A percentile compares a stretch with the other conserved stretches of the same genome.
phyloP scores from a whole-genome alignment of 768 basidiomycete genomes.

The Naganishia vaughanmartiniae region DNA sequence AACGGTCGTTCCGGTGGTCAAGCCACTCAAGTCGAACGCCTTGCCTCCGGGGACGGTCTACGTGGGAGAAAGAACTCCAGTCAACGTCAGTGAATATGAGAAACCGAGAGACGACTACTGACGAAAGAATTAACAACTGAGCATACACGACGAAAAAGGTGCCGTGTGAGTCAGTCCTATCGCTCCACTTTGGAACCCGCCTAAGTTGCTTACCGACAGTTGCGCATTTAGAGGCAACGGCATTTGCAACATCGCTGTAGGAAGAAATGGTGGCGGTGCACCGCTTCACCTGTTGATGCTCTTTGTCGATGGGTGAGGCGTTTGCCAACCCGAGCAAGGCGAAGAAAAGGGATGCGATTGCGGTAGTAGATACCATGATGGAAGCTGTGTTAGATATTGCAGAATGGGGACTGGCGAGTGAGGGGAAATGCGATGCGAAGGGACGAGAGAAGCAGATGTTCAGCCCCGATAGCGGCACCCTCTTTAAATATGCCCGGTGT shows the following conservation, averaged over 20 bases:
- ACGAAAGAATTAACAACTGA: conserved; percentile 19
- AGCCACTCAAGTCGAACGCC: conserved; percentile 56
- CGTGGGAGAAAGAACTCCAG: background rate
- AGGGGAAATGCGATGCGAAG: no score
- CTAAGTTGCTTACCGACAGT: conserved; percentile 59
- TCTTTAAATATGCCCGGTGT: no score
- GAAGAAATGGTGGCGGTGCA: conserved; percentile 61
- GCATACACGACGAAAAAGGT: background rate
- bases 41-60: conserved; percentile 55
- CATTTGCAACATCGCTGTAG: conserved; percentile 57
- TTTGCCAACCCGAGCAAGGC: conserved; percentile 16
- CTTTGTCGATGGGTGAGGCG: conserved; percentile 20
- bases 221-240: conserved; percentile 57
- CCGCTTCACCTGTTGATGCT: conserved; percentile 23
- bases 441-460: no score
- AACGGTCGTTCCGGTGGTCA: conserved; percentile 60
- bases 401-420: background rate
- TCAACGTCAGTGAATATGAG: background rate
- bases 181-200: conserved; percentile 56
- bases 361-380: conserved; percentile 26
- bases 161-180: background rate
- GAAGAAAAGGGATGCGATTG: conserved; percentile 24
- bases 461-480: no score
- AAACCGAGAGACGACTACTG: background rate
- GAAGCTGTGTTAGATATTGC: background rate